Conservation (phyloP, 257 asterid genomes). For the Ophiorrhiza pumila region DNA sequence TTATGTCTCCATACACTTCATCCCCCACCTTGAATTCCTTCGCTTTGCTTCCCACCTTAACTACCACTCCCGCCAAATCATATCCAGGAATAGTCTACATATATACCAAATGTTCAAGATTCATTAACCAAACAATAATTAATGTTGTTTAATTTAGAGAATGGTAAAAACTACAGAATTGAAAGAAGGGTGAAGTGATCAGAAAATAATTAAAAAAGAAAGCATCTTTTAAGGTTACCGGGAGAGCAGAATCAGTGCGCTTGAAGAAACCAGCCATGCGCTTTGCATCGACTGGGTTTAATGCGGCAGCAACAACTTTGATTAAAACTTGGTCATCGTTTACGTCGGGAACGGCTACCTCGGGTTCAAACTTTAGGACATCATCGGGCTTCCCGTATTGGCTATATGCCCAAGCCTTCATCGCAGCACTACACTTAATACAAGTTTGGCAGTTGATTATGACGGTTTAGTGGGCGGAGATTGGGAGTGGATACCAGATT, state of each 20-base stretch:
- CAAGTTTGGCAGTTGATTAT: no score
- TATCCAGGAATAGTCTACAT: constrained; percentile 84
- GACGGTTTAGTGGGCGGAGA: no score
- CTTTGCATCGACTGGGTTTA: constrained; percentile 73
- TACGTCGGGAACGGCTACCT: constrained; percentile 57
- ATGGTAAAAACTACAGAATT: no score
- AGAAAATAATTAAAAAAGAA: no score
- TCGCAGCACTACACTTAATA: no score
- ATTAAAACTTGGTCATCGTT: constrained; percentile 71
- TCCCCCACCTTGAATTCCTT: constrained; percentile 74
- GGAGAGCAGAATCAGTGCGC: constrained; percentile 80
- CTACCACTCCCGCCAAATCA: constrained; percentile 85
- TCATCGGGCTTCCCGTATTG: constrained; percentile 63
- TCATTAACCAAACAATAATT: neutral
- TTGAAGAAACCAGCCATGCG: constrained; percentile 60
- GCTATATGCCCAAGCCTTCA: constrained; percentile 79
- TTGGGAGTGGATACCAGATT: no score
- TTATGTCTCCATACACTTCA: constrained; percentile 75
- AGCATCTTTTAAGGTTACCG: no score
- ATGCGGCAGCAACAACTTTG: constrained; percentile 84
- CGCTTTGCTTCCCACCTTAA: constrained; percentile 72
- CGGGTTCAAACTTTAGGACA: constrained; percentile 56
- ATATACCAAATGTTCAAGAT: neutral
- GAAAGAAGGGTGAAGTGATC: no score
- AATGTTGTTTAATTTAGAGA: no score